Percentiles rank a stretch among this genome's conserved stretches.
These are phyloP conservation scores for Dactylellina leptospora DNA, from an alignment of 2,329 filamentous ascomycete species.

Conservation along the genomic window DNA sequence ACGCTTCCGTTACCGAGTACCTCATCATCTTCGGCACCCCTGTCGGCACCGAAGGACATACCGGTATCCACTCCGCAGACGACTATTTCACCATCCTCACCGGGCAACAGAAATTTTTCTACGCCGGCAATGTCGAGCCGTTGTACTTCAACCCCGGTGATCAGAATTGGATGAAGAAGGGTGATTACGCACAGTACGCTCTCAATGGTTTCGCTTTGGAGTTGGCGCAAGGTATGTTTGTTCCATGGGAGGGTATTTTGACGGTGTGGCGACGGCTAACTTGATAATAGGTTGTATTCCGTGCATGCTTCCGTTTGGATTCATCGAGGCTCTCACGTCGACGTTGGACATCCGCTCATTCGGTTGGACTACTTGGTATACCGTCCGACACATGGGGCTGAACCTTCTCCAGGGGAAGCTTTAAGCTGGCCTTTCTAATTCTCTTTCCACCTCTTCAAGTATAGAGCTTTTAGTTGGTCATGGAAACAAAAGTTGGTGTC, in stretches of 20 bases:
- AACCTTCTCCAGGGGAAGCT: constrained; percentile 78
- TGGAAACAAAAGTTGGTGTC: not conserved
- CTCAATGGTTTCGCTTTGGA: constrained; percentile 78
- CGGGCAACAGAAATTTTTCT: constrained; percentile 79
- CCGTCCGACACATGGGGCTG: constrained; percentile 76
- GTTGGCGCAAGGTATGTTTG: constrained; percentile 67
- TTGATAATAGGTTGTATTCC: constrained; percentile 77
- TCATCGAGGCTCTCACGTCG: constrained; percentile 79
- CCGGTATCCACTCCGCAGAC: constrained; percentile 86
- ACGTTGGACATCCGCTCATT: constrained; percentile 86
- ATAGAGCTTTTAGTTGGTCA: too few relatives aligned
- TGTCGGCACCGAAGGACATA: constrained; percentile 86
- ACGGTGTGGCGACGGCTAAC: not conserved
- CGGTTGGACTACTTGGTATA: constrained; percentile 79
- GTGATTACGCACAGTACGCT: constrained; percentile 82
- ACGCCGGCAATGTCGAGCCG: constrained; percentile 71
- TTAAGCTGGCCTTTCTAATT: constrained; percentile 60
- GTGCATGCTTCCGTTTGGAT: constrained; percentile 89
- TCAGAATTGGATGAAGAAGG: constrained; percentile 76
- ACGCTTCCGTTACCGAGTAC: constrained; percentile 88
- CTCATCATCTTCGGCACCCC: constrained; percentile 87
- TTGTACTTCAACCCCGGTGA: constrained; percentile 75
- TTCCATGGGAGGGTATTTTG: not conserved
- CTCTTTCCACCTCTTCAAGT: not conserved
- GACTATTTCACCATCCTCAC: constrained; percentile 93